These are phyloP conservation scores for Daedaleopsis sinensis DNA, from an alignment of 768 basidiomycete genomes.

Conservation along the genomic window DNA sequence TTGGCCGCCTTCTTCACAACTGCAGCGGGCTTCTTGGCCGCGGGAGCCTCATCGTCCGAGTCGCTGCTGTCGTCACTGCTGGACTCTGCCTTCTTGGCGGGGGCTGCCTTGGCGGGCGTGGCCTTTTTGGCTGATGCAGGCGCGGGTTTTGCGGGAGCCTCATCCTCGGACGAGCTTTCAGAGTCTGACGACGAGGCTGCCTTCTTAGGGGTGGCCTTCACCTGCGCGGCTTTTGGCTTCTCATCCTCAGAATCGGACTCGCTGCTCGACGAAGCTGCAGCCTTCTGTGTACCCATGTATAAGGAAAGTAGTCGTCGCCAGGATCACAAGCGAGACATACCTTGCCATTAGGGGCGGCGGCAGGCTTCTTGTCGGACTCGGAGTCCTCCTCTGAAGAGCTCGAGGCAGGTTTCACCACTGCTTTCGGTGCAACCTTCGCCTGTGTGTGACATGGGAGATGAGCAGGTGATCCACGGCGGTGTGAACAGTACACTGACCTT, in stretches of 20 bases:
- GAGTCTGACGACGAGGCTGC: slow-evolving; percentile 23
- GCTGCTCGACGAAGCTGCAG: slow-evolving; percentile 11
- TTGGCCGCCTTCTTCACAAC: slow-evolving; percentile 7
- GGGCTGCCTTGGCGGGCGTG: slow-evolving; percentile 28
- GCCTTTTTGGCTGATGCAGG: slow-evolving; percentile 27
- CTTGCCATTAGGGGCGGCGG: slow-evolving; percentile 28
- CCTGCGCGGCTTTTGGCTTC: slow-evolving; percentile 41
- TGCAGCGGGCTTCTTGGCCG: slow-evolving; percentile 12
- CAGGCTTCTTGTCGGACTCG: slow-evolving; percentile 45
- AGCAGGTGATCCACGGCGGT: not conserved
- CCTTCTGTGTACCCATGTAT: slow-evolving; percentile 9
- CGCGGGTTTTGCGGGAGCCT: slow-evolving; percentile 25
- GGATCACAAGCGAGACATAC: slow-evolving; percentile 9
- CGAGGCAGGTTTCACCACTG: slow-evolving; percentile 7
- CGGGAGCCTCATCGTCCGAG: slow-evolving; percentile 24
- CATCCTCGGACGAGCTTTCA: slow-evolving; percentile 23
- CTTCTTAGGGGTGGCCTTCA: slow-evolving; percentile 33
- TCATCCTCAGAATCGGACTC: slow-evolving; percentile 38
- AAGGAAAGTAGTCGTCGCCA: not conserved
- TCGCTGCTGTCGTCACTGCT: slow-evolving; percentile 25
- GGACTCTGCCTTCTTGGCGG: slow-evolving; percentile 28
- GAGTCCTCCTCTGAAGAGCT: slow-evolving; percentile 29
- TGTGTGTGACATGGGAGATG: not conserved
- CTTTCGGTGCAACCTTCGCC: slow-evolving; percentile 18
- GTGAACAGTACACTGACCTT: slow-evolving; percentile 17